phyloP scores from a whole-genome alignment of 2,329 filamentous ascomycete genomes.

The Phaeosphaeria sp. region DNA sequence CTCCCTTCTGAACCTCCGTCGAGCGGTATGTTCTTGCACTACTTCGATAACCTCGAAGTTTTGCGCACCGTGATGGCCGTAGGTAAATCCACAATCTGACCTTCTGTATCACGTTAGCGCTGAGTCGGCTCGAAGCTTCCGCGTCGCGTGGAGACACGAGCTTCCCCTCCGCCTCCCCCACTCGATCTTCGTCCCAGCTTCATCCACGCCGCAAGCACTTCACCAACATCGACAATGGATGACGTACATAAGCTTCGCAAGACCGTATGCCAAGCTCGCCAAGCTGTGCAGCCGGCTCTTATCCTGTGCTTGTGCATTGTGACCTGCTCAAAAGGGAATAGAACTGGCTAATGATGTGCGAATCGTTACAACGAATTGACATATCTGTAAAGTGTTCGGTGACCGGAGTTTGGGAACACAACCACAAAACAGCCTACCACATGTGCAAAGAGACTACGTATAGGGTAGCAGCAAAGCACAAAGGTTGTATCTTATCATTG shows the following conservation, averaged over 20 bases:
- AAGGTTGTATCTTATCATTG: not conserved
- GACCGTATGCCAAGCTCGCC: slow-evolving; percentile 13
- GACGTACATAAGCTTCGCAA: slow-evolving; percentile 28
- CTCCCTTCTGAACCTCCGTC: no score
- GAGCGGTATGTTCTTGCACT: no score
- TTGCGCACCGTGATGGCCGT: not conserved
- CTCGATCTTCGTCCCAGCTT: not conserved
- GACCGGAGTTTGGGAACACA: not conserved
- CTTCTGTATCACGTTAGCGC: not conserved
- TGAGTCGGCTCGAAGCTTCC: not conserved
- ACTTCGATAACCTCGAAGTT: not conserved
- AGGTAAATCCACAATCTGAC: not conserved
- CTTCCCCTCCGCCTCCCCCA: slow-evolving; percentile 11
- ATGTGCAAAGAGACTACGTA: not conserved
- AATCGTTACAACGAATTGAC: not conserved
- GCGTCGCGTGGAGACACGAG: not conserved
- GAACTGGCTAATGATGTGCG: not conserved
- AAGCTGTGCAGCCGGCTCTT: slow-evolving; percentile 15
- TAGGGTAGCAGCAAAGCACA: not conserved
- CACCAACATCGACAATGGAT: slow-evolving; percentile 10
- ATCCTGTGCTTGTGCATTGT: slow-evolving; percentile 12
- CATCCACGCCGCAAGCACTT: not conserved
- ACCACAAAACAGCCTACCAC: no score
- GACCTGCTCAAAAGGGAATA: slow-evolving; percentile 18
- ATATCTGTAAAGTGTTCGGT: not conserved